Conservation (phyloP, 2,329 filamentous ascomycete species). For the Diaporthe humulicola region DNA sequence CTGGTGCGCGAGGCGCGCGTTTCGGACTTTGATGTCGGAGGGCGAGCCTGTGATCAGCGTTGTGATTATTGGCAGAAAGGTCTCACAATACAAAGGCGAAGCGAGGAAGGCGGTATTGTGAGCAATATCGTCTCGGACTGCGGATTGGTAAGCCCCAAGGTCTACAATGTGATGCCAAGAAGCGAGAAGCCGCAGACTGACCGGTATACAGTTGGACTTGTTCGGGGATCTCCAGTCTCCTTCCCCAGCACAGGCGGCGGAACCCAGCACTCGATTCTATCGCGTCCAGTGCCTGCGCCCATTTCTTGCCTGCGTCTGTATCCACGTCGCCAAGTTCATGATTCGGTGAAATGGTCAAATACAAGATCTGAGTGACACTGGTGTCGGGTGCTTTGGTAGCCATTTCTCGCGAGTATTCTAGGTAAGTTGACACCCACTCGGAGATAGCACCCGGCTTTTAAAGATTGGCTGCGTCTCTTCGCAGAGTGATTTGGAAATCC, state of each 20-base stretch:
- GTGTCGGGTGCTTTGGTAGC: neutral
- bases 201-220: constrained; percentile 45
- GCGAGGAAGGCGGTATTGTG: neutral
- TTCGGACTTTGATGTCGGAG: constrained; percentile 39
- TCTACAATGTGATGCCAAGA: neutral
- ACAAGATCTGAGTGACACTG: constrained; percentile 42
- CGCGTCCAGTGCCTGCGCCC: constrained; percentile 36
- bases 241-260: constrained; percentile 48
- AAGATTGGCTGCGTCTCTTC: neutral
- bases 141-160: neutral
- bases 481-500: neutral
- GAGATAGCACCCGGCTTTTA: neutral
- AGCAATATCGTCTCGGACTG: neutral
- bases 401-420: neutral
- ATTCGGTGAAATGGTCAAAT: constrained; percentile 37
- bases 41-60: neutral
- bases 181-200: neutral
- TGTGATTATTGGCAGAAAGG: constrained; percentile 14
- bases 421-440: neutral
- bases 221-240: constrained; percentile 46
- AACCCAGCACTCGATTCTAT: constrained; percentile 42
- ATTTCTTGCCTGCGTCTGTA: constrained; percentile 30
- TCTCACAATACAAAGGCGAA: neutral
- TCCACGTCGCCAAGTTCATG: constrained; percentile 26
- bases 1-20: constrained; percentile 46